Evolutionary conservation across 202 grass and related monocot species (phyloP).

Genomic region (Carex arenaria): DNA sequence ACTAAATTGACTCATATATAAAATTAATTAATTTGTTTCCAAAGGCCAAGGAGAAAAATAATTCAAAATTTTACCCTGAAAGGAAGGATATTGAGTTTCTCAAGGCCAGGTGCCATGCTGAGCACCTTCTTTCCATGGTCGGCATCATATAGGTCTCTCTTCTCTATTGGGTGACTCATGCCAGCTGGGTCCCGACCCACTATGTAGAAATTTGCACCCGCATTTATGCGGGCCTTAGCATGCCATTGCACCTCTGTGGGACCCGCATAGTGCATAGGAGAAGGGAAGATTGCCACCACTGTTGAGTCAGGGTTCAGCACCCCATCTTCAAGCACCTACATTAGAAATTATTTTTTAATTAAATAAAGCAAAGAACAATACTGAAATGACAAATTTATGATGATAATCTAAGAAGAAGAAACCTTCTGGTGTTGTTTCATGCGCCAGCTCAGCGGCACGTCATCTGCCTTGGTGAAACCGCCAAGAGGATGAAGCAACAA

Average conservation of each 20-base stretch:
- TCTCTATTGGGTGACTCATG: slow-evolving; percentile 72
- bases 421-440: slow-evolving; percentile 99
- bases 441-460: slow-evolving; percentile 91
- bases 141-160: slow-evolving; percentile 94
- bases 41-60: not conserved
- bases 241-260: slow-evolving; percentile 99
- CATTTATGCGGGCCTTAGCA: slow-evolving; percentile 94
- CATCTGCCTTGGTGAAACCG: slow-evolving; percentile 94
- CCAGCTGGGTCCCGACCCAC: slow-evolving; percentile 97
- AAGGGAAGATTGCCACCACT: slow-evolving; percentile 94
- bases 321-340: slow-evolving; percentile 94
- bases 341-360: slow-evolving; percentile 5
- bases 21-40: not conserved
- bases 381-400: not conserved
- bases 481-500: slow-evolving; percentile 95
- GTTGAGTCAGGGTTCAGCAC: slow-evolving; percentile 96
- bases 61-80: slow-evolving; percentile 65
- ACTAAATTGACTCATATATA: not conserved
- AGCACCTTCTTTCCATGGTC: slow-evolving; percentile 97
- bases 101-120: slow-evolving; percentile 93
- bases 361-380: not conserved
- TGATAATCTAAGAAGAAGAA: slow-evolving; percentile 14
- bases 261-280: slow-evolving; percentile 96
- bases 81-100: slow-evolving; percentile 93
- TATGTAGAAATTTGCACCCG: slow-evolving; percentile 99